phyloP scores from a whole-genome alignment of 176 grass and related monocot species.

The Alopecurus myosuroides region DNA sequence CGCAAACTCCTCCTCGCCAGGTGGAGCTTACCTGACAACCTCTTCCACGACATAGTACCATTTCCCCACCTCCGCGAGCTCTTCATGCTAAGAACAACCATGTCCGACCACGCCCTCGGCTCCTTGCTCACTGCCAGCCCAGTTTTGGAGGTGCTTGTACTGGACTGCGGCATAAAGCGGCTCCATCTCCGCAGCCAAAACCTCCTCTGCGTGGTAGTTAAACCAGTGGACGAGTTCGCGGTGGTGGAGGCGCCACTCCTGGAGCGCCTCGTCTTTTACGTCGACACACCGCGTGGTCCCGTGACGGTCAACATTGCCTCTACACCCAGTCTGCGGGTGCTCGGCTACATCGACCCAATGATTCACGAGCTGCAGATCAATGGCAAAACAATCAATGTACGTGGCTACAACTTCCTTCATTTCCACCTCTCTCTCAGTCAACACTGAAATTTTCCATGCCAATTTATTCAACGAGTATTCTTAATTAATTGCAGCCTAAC shows the following conservation, averaged over 20 bases:
- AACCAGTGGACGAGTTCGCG: background rate
- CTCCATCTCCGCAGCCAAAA: background rate
- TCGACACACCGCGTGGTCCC: too few species aligned
- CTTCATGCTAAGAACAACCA: background rate
- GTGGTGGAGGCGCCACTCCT: background rate
- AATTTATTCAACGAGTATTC: background rate
- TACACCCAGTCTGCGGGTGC: background rate
- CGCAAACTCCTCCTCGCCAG: background rate
- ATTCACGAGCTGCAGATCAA: background rate
- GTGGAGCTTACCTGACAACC: background rate
- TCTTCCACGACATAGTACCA: background rate
- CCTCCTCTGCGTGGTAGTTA: conserved; percentile 11
- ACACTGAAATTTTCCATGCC: background rate
- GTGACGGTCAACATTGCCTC: background rate
- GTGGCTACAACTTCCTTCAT: background rate
- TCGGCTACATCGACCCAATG: background rate
- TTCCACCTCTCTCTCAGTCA: background rate
- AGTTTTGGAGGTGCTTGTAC: background rate
- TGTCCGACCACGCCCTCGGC: background rate
- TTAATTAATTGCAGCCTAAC: background rate
- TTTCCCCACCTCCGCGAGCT: conserved; percentile 19
- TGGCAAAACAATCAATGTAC: background rate
- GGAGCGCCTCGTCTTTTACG: conserved; percentile 15
- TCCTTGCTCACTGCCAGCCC: background rate
- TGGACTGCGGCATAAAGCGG: background rate